Evolutionary conservation across 2,329 filamentous ascomycete genomes (phyloP).

Genomic region (Cercospora sesami): DNA sequence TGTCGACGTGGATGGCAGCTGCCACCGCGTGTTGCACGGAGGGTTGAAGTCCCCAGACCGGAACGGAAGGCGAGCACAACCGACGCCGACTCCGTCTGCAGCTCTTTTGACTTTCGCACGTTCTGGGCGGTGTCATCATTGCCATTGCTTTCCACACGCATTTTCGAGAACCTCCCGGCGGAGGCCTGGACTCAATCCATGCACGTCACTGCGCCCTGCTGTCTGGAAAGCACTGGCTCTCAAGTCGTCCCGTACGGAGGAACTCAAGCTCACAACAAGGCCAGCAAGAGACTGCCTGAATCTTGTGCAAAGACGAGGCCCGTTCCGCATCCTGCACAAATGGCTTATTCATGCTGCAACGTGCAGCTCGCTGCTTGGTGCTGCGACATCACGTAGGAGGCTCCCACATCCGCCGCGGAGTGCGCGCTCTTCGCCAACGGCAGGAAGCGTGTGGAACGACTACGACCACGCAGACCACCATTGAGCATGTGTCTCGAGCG

Average conservation of each 20-base stretch:
- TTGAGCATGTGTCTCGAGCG: neutral
- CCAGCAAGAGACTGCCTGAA: neutral
- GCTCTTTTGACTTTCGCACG: neutral
- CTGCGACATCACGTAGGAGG: slow-evolving; percentile 12
- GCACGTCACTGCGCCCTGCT: neutral
- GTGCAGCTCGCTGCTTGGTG: neutral
- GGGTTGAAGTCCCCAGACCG: neutral
- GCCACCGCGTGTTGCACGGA: neutral
- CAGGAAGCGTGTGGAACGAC: neutral
- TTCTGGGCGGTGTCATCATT: neutral
- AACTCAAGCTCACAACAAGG: neutral
- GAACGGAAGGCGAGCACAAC: neutral
- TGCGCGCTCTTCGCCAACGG: neutral
- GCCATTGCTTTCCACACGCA: neutral
- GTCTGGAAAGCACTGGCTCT: neutral
- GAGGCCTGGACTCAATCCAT: neutral
- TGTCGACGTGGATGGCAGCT: neutral
- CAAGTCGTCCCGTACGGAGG: neutral
- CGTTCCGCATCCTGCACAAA: slow-evolving; percentile 10
- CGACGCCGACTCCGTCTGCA: neutral
- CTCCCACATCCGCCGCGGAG: neutral
- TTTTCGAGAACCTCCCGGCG: neutral
- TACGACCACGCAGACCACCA: neutral
- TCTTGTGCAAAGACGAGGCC: slow-evolving; percentile 7
- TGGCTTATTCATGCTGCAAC: neutral